Conservation (phyloP, 345 rosid genomes). For the Rubroshorea leprosula region DNA sequence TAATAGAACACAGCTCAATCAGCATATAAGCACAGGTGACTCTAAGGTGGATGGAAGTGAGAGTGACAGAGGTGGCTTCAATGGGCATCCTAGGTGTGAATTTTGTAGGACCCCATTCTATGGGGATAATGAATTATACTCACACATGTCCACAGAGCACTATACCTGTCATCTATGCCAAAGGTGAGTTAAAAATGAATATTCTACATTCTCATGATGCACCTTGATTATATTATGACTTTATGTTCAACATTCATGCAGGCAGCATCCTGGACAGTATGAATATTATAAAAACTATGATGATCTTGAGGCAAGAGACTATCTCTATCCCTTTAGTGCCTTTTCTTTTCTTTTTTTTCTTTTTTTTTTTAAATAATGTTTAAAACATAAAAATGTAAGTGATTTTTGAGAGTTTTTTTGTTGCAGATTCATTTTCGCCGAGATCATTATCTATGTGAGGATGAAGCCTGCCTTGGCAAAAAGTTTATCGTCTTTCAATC, state of each 20-base stretch:
- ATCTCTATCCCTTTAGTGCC: conserved; percentile 1
- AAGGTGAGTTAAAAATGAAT: conserved; percentile 41
- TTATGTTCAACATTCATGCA: conserved; percentile 25
- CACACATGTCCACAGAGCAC: conserved; percentile 91
- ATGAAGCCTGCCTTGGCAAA: conserved; percentile 85
- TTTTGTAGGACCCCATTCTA: conserved; percentile 83
- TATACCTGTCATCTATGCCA: conserved; percentile 91
- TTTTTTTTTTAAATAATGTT: too few relatives aligned
- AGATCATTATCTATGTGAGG: conserved; percentile 92
- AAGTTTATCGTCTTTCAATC: conserved; percentile 81
- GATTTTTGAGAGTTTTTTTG: conserved; percentile 2
- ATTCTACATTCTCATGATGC: background rate
- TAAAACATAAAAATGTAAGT: background rate
- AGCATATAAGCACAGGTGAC: conserved; percentile 81
- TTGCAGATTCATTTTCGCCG: conserved; percentile 81
- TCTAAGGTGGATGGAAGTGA: conserved; percentile 95
- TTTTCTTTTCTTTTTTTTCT: conserved; percentile 1
- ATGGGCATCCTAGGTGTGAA: conserved; percentile 92
- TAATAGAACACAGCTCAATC: conserved; percentile 71
- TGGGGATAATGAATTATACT: conserved; percentile 87
- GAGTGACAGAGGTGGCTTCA: conserved; percentile 93
- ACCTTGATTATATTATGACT: background rate
- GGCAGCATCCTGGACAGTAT: conserved; percentile 85
- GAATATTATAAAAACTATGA: conserved; percentile 87
- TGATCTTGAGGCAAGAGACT: conserved; percentile 71